These are phyloP conservation scores for Sugiyamaella sp. DNA, from an alignment of 1,139 yeast species.

Conservation along the genomic window DNA sequence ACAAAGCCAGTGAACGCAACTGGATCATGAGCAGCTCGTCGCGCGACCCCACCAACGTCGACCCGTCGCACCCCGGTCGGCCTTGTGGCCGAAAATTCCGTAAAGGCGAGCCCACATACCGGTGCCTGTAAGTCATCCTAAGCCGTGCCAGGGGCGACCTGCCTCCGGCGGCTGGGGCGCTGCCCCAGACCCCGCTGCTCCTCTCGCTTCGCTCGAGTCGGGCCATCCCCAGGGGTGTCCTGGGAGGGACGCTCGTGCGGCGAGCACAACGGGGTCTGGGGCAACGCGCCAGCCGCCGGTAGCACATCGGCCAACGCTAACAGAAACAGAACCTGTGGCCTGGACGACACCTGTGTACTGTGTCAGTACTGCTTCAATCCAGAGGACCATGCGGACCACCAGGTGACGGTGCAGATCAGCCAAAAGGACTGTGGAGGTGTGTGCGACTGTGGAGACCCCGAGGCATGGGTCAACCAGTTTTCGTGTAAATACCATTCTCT, in stretches of 20 bases:
- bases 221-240: not conserved
- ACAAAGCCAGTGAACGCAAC: conserved; percentile 15
- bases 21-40: conserved; percentile 34
- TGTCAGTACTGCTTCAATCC: conserved; percentile 79
- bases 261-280: conserved; percentile 3
- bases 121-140: conserved; percentile 54
- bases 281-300: not conserved
- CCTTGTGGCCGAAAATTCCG: conserved; percentile 79
- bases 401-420: conserved; percentile 70
- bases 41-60: conserved; percentile 29
- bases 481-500: conserved; percentile 52
- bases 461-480: conserved; percentile 66
- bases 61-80: conserved; percentile 58
- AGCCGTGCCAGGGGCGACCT: not conserved
- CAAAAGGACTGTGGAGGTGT: conserved; percentile 88
- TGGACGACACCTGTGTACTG: conserved; percentile 83
- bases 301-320: conserved; percentile 1
- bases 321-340: conserved; percentile 62
- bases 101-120: conserved; percentile 84
- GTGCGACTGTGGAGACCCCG: conserved; percentile 92
- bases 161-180: no score
- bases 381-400: conserved; percentile 73
- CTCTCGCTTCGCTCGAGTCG: no score
- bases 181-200: no score
- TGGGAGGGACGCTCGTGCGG: not conserved